phyloP scores from a whole-genome alignment of 345 rosid genomes.

The Dimocarpus longan region DNA sequence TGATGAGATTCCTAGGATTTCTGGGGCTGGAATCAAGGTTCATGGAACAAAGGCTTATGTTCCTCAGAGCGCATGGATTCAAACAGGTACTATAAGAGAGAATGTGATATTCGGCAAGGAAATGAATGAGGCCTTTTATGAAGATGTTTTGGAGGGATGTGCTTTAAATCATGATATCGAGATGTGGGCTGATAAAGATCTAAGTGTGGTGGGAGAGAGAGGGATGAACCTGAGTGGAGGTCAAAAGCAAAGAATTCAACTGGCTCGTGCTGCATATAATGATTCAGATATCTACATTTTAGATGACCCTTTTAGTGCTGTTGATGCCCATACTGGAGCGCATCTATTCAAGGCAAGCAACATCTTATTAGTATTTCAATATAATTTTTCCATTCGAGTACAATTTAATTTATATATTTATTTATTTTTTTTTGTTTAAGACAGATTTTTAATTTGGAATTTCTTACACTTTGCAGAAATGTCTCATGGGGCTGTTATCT shows the following conservation, averaged over 20 bases:
- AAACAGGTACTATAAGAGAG: constrained; percentile 67
- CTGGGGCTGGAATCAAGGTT: constrained; percentile 53
- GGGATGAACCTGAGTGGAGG: constrained; percentile 91
- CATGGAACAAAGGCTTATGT: constrained; percentile 68
- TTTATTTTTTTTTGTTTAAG: neutral
- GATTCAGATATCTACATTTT: constrained; percentile 67
- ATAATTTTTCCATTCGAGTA: neutral
- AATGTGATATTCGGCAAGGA: constrained; percentile 68
- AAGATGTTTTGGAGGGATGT: constrained; percentile 58
- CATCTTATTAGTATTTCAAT: neutral
- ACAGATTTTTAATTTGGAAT: constrained; percentile 1
- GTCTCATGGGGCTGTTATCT: constrained; percentile 51
- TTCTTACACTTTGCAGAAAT: constrained; percentile 45
- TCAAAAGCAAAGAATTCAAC: constrained; percentile 81
- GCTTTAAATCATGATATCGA: constrained; percentile 62
- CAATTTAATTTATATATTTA: neutral
- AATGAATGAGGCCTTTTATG: constrained; percentile 45
- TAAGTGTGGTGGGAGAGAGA: constrained; percentile 75
- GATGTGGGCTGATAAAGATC: constrained; percentile 58
- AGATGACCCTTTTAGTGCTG: constrained; percentile 82
- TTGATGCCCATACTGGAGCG: constrained; percentile 77
- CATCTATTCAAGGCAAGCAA: constrained; percentile 65
- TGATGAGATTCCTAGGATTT: constrained; percentile 72
- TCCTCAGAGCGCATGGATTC: constrained; percentile 85
- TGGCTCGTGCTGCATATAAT: constrained; percentile 74